phyloP scores from a whole-genome alignment of 306 rosid species.

The Prunus mira region DNA sequence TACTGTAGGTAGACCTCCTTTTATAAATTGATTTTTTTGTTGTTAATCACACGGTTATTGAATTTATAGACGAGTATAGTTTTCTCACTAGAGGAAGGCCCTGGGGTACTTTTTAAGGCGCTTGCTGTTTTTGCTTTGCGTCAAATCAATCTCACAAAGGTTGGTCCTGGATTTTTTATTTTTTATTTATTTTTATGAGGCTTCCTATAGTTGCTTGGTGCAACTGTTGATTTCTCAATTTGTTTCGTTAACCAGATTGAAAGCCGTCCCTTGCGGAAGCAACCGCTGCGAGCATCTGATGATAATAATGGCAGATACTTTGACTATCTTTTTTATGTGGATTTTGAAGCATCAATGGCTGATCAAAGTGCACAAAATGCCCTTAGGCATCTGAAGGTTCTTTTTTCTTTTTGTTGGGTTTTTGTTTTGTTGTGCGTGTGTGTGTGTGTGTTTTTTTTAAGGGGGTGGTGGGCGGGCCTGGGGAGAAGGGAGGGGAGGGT shows the following conservation, averaged over 20 bases:
- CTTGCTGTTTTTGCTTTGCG: slow-evolving; percentile 98
- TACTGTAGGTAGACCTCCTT: slow-evolving; percentile 13
- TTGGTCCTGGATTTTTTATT: slow-evolving; percentile 13
- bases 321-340: slow-evolving; percentile 91
- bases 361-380: slow-evolving; percentile 90
- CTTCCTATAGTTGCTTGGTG: not conserved
- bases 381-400: slow-evolving; percentile 68
- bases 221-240: slow-evolving; percentile 19
- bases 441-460: too few relatives aligned
- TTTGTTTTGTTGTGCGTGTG: slow-evolving; percentile 6
- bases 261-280: slow-evolving; percentile 90
- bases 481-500: not conserved
- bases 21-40: slow-evolving; percentile 4
- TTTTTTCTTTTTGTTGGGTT: slow-evolving; percentile 6
- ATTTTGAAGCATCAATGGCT: slow-evolving; percentile 98
- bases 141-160: slow-evolving; percentile 86
- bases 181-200: not conserved
- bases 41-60: slow-evolving; percentile 7
- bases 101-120: slow-evolving; percentile 95
- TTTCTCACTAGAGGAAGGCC: slow-evolving; percentile 94
- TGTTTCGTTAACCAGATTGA: slow-evolving; percentile 64
- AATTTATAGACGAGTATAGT: slow-evolving; percentile 85
- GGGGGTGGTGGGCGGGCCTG: too few relatives aligned
- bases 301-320: slow-evolving; percentile 71
- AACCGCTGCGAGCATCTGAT: slow-evolving; percentile 63